Conservation (phyloP, 768 basidiomycete species). For the Boletus tomentosulus region DNA sequence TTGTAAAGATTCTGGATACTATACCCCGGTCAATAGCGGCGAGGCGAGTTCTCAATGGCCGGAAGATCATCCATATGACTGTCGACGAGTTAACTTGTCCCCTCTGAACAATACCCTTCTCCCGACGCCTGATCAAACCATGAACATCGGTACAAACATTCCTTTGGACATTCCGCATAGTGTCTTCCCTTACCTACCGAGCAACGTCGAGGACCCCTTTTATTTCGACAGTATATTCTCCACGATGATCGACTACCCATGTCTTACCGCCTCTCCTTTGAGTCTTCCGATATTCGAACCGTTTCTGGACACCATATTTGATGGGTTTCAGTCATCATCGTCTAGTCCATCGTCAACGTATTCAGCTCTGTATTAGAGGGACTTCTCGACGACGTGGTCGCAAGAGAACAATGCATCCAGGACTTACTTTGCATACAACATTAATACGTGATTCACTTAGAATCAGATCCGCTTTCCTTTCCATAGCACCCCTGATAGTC, state of each 20-base stretch:
- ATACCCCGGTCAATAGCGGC: neutral
- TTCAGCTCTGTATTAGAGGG: slow-evolving; percentile 12
- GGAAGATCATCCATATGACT: slow-evolving; percentile 2
- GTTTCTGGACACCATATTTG: slow-evolving; percentile 15
- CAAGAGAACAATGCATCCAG: slow-evolving; percentile 8
- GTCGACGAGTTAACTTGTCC: slow-evolving; percentile 3
- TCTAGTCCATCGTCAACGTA: slow-evolving; percentile 26
- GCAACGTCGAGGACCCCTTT: slow-evolving; percentile 1
- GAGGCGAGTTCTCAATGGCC: slow-evolving; percentile 1
- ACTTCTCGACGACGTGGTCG: slow-evolving; percentile 8
- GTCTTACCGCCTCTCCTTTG: slow-evolving; percentile 6
- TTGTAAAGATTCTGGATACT: slow-evolving; percentile 12
- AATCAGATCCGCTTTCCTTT: neutral
- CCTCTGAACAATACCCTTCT: slow-evolving; percentile 1
- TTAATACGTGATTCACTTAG: slow-evolving; percentile 12
- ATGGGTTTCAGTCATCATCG: slow-evolving; percentile 15
- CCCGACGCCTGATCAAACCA: slow-evolving; percentile 5
- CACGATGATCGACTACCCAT: slow-evolving; percentile 4
- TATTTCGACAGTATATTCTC: slow-evolving; percentile 5
- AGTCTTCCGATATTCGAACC: slow-evolving; percentile 8
- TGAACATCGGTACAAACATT: neutral
- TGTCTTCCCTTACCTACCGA: slow-evolving; percentile 1
- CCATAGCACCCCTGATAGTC: neutral
- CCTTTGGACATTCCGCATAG: neutral
- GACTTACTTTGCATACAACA: slow-evolving; percentile 12